Base-by-base conservation (phyloP, 1,139 yeast species). In the Kodamaea arcana region DNA sequence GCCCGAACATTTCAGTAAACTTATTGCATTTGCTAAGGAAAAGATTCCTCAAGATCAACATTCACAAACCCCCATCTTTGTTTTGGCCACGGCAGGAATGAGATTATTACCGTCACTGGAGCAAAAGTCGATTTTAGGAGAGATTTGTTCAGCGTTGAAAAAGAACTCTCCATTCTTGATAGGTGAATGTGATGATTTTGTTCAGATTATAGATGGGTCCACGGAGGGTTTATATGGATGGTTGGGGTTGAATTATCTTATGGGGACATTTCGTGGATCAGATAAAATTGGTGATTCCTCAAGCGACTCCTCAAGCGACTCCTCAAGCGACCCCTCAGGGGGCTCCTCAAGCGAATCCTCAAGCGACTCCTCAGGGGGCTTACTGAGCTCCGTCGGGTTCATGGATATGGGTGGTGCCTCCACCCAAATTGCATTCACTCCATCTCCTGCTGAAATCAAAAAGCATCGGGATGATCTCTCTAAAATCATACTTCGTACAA, bases 381-480 rank as follows among this genome's bases (percentile, higher is more conserved):
- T 71, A 28, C 32, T 52, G 0, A 65, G 65, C n/a, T 75, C 87
- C 0, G 72, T 75, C 38, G 94, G 94, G 2, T 83, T 84, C 49
- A 82, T 84, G 90, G 94, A 83, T 54, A 83, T 83, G 94, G 94
- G 94, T 6, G 94, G 94, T 14, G 94, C 94, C 0, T 82, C 90
- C 3, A 81, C 88, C 0, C 94, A 84, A 48, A 72, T 84, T 22
- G 86, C 92, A 8, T 84, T 83, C 65, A 83, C 78, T 12, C 94
- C 94, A 0, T 63, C 69, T 11, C 43, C 45, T 7, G 65, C 65
- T 17, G 83, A 83, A 39, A 56, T 78, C 11, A 55, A 57, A 18
- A 72, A 69, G 43, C 90, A 83, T 52, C 54, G 58, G 27, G 84
- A 83, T 24, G 90, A 83, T 52, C 68, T 83, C 31, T 69, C 82